These are phyloP conservation scores for Kodamaea neixiangensis DNA, from an alignment of 805 yeast genomes.

Conservation along the genomic window DNA sequence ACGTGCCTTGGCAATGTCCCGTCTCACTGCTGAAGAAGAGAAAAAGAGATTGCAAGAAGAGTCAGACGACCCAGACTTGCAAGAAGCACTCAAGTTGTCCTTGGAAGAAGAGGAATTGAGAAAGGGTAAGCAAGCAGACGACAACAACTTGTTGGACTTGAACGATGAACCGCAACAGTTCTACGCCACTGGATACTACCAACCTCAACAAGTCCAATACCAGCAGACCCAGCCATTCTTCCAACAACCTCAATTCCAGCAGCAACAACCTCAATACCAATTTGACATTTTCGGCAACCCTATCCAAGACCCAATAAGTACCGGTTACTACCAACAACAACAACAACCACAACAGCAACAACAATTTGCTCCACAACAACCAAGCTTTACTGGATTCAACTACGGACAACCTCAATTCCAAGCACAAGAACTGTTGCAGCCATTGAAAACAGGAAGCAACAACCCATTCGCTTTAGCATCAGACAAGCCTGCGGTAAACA, in stretches of 20 bases:
- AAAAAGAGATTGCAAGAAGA: conserved; percentile 53
- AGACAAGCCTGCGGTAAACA: conserved; percentile 20
- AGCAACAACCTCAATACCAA: conserved; percentile 34
- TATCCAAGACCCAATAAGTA: conserved; percentile 52
- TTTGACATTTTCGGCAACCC: conserved; percentile 72
- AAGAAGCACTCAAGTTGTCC: conserved; percentile 68
- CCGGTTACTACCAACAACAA: conserved; percentile 54
- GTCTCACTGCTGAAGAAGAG: conserved; percentile 82
- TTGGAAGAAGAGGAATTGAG: conserved; percentile 77
- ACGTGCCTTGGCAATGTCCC: conserved; percentile 78
- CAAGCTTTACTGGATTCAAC: conserved; percentile 33
- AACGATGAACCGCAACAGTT: conserved; percentile 40
- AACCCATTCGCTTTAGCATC: conserved; percentile 68
- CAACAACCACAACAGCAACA: conserved; percentile 27
- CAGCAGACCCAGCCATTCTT: conserved; percentile 19
- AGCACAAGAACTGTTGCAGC: conserved; percentile 43
- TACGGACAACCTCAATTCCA: conserved; percentile 33
- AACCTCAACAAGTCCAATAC: conserved; percentile 12
- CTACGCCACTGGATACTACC: conserved; percentile 17
- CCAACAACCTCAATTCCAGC: conserved; percentile 13
- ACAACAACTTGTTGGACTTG: conserved; percentile 54
- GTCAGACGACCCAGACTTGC: conserved; percentile 61
- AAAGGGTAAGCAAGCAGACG: conserved; percentile 43
- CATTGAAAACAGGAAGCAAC: conserved; percentile 69
- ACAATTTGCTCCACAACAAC: conserved; percentile 29